Conservation (phyloP, 345 rosid genomes). For the Punica granatum region DNA sequence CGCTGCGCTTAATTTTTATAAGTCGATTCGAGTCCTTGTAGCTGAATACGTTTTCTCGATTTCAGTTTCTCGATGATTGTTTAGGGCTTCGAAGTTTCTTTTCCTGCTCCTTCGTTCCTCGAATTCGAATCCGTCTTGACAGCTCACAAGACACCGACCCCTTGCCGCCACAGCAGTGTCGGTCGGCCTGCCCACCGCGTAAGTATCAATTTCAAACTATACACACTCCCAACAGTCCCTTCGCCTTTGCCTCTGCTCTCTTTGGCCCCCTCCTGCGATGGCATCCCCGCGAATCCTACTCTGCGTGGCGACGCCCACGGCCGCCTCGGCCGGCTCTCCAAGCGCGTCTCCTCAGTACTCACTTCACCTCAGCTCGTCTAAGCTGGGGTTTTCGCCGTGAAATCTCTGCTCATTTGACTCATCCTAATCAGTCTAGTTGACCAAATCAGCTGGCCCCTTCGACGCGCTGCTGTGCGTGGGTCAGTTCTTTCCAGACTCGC, state of each 20-base stretch:
- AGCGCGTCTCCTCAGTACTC: constrained; percentile 71
- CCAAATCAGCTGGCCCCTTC: constrained; percentile 77
- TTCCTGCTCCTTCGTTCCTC: no score
- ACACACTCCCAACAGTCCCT: not conserved
- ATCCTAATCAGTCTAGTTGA: constrained; percentile 34
- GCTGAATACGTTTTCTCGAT: no score
- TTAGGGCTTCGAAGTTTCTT: no score
- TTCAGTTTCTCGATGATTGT: no score
- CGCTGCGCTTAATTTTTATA: no score
- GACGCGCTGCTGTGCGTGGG: constrained; percentile 77
- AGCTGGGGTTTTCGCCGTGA: not conserved
- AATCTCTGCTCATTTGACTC: not conserved
- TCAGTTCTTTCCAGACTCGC: constrained; percentile 71
- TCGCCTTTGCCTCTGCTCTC: constrained; percentile 5
- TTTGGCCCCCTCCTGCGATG: constrained; percentile 23
- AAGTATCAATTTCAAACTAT: no score
- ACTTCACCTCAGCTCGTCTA: not conserved
- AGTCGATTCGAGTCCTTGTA: no score
- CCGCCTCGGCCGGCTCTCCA: constrained; percentile 73
- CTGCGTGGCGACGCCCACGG: constrained; percentile 84
- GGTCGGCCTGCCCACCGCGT: no score
- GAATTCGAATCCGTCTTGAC: no score
- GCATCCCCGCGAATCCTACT: constrained; percentile 70
- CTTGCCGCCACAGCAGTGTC: no score
- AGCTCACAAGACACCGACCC: no score